These are phyloP conservation scores for Ocimum tenuiflorum DNA, from an alignment of 257 asterid species.

Conservation along the genomic window DNA sequence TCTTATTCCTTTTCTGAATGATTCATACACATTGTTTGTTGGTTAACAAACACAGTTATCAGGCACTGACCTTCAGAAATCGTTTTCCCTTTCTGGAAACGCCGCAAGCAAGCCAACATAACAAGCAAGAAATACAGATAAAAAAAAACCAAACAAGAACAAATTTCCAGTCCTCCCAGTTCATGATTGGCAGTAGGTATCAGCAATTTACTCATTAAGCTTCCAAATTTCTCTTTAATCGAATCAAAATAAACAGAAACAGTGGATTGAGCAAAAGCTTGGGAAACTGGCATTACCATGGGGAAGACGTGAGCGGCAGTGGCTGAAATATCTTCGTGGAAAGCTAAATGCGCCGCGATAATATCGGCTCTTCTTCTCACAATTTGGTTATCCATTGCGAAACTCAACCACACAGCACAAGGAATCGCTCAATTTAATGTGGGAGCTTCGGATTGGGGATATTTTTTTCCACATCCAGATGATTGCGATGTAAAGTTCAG, in stretches of 20 bases:
- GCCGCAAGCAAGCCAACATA: neutral
- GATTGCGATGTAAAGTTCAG: constrained; percentile 20
- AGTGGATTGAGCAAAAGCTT: neutral
- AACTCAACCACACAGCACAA: constrained; percentile 11
- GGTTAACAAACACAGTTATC: neutral
- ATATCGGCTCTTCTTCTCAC: constrained; percentile 56
- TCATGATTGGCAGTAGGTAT: neutral
- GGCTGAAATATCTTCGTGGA: constrained; percentile 55
- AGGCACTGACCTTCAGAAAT: too few species aligned
- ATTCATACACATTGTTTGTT: neutral
- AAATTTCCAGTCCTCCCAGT: neutral
- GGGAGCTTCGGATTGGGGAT: neutral
- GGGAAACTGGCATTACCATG: constrained; percentile 33
- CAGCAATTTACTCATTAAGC: neutral
- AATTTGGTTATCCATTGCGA: constrained; percentile 48
- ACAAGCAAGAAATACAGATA: neutral
- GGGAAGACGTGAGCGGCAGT: constrained; percentile 68
- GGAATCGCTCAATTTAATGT: constrained; percentile 19
- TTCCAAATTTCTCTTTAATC: neutral
- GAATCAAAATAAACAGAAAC: neutral
- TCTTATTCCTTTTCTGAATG: too few species aligned
- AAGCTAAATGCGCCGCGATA: constrained; percentile 51
- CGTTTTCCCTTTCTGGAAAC: neutral
- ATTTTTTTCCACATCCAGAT: constrained; percentile 9
- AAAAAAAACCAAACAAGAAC: neutral